Evolutionary conservation across 495 filamentous ascomycete species (phyloP).

Genomic region (Parmelia sp.): DNA sequence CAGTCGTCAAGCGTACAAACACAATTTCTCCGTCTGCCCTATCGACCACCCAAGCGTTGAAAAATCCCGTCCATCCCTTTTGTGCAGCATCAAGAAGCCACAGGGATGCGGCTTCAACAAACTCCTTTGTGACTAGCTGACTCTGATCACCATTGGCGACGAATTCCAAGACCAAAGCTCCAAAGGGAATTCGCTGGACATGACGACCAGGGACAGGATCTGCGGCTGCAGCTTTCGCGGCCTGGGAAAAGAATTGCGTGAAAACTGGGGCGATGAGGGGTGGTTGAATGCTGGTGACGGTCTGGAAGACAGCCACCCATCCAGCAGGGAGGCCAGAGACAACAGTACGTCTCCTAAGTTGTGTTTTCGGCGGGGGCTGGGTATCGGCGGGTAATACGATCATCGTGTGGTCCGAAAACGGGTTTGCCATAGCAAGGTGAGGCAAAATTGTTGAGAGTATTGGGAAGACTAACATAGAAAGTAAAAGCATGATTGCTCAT

Average conservation of each 20-base stretch:
- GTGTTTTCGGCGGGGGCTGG: background rate
- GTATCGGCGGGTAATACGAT: background rate
- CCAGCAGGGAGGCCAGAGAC: background rate
- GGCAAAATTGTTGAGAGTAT: background rate
- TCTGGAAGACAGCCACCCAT: background rate
- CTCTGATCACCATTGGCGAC: background rate
- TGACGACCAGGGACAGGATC: background rate
- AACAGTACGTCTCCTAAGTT: background rate
- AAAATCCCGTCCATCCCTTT: slow-evolving; percentile 3
- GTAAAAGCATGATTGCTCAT: background rate
- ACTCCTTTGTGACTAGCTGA: slow-evolving; percentile 2
- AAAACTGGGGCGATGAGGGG: background rate
- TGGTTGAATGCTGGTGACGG: slow-evolving; percentile 2
- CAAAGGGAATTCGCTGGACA: slow-evolving; percentile 1
- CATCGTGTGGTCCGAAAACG: background rate
- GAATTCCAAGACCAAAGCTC: background rate
- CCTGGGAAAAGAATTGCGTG: background rate
- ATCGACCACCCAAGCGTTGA: slow-evolving; percentile 2
- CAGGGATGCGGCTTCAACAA: background rate
- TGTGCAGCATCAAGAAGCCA: slow-evolving; percentile 2
- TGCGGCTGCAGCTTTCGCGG: background rate
- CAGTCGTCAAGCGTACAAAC: background rate
- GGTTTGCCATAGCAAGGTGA: background rate
- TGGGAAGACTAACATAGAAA: background rate
- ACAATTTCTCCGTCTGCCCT: background rate